Evolutionary conservation across 805 yeast species (phyloP).

Genomic region (Komagataella pseudopastoris): DNA sequence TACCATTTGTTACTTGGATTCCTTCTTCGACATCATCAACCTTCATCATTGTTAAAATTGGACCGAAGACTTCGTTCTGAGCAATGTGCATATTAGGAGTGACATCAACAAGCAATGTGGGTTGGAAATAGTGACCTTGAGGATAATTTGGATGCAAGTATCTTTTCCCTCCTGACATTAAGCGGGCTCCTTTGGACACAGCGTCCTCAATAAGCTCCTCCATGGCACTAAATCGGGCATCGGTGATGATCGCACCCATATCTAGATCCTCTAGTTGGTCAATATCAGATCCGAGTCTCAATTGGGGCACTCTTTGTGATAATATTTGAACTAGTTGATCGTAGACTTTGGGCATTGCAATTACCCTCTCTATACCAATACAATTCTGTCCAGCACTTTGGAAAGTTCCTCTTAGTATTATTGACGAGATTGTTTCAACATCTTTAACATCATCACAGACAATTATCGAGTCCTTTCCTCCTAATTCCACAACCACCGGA

Average conservation of each 20-base stretch:
- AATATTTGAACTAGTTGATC: slow-evolving; percentile 45
- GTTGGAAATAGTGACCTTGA: slow-evolving; percentile 86
- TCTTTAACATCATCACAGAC: slow-evolving; percentile 72
- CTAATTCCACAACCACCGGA: slow-evolving; percentile 91
- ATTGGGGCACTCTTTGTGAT: slow-evolving; percentile 36
- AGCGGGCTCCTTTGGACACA: slow-evolving; percentile 64
- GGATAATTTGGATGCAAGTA: slow-evolving; percentile 86
- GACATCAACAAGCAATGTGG: slow-evolving; percentile 80
- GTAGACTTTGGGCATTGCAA: slow-evolving; percentile 63
- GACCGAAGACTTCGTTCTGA: slow-evolving; percentile 89
- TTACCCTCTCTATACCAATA: slow-evolving; percentile 91
- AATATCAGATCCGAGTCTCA: slow-evolving; percentile 82
- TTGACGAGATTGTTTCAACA: slow-evolving; percentile 42
- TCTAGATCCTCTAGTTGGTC: slow-evolving; percentile 87
- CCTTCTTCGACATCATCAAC: slow-evolving; percentile 60
- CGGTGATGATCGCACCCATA: slow-evolving; percentile 91
- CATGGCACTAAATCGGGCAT: slow-evolving; percentile 53
- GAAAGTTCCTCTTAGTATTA: slow-evolving; percentile 88
- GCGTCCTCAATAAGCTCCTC: slow-evolving; percentile 64
- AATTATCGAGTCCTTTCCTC: slow-evolving; percentile 90
- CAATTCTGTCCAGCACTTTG: slow-evolving; percentile 98
- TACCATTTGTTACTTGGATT: slow-evolving; percentile 62
- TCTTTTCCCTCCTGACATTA: slow-evolving; percentile 71
- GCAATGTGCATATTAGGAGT: slow-evolving; percentile 69
- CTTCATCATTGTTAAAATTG: slow-evolving; percentile 67